Base-by-base conservation (phyloP, 148 eudicot species). In the Diospyros kaki region DNA sequence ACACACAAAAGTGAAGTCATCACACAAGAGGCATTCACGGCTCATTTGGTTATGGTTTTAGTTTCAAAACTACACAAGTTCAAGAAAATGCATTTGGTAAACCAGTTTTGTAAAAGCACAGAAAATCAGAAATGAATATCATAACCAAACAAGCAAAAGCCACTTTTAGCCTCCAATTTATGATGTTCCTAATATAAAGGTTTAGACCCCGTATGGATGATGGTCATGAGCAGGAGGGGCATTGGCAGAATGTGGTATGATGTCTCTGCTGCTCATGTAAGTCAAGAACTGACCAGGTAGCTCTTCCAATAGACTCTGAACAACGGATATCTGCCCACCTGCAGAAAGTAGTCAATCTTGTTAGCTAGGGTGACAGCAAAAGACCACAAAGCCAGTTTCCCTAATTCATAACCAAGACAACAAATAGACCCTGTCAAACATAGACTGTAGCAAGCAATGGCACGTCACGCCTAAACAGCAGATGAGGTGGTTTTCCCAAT, bases 251-350 rank as follows among this genome's bases (percentile, higher is more conserved):
- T 11, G 63, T 9, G 98, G 98, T 68, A 83, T 88, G 80, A 93
- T 87, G 72, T 86, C 91, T 82, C 93, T 85, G 67, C 89, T 69
- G 52, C 90, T 84, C 91, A 89, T 89, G 77, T 86, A 93, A 13
- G 77, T 78, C 42, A 91, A 81, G 78, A 93, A 93, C 76, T 93
- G 98, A 18, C 85, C 88, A 3, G 98, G 98, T 58, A 93, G 84
- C 74, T 93, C 98, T 88, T 91, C 98, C 72, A 93, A 75, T 13
- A 91, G 88, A 18, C 86, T 73, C 50, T 91, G 87, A 52, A 86
- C 98, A 66, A 91, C 83, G 1, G 98, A 82, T 44, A 86, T 84
- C 43, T 88, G 86, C 18, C 92, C 96, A 52, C 79, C 98, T 93
- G 80, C 82, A 81, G 8, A 71, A 55, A 4, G 51, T 53, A 46